Evolutionary conservation across 208 protist genomes (phyloP).

Genomic region (Wallacemonas sp.): DNA sequence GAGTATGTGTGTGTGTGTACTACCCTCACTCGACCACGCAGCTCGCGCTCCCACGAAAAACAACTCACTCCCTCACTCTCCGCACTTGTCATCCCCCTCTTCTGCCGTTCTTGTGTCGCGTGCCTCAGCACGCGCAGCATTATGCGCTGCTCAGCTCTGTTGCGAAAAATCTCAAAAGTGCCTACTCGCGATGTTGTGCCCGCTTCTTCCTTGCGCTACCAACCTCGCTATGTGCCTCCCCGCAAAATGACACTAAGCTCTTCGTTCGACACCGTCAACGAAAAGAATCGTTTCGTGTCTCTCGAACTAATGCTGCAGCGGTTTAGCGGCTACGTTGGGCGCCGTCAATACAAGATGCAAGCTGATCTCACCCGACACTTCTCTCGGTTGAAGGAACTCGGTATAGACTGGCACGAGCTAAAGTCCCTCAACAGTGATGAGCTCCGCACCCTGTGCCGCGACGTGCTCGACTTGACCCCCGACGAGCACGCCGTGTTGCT

Average conservation of each 20-base stretch:
- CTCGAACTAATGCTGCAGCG: slow-evolving; percentile 68
- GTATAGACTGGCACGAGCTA: slow-evolving; percentile 88
- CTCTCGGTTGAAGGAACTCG: slow-evolving; percentile 50
- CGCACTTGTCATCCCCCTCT: too few species aligned
- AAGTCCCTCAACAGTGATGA: slow-evolving; percentile 67
- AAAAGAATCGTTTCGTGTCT: slow-evolving; percentile 80
- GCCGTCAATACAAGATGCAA: slow-evolving; percentile 86
- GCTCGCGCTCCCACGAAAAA: too few species aligned
- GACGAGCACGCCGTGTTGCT: slow-evolving; percentile 64
- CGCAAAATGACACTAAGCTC: slow-evolving; percentile 63
- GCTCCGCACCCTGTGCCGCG: slow-evolving; percentile 49
- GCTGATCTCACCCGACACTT: slow-evolving; percentile 41
- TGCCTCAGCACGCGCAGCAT: not conserved
- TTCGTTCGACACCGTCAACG: slow-evolving; percentile 64
- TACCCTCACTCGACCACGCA: too few species aligned
- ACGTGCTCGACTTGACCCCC: slow-evolving; percentile 40
- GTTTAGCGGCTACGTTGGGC: slow-evolving; percentile 74
- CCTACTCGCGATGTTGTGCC: slow-evolving; percentile 46
- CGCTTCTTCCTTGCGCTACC: slow-evolving; percentile 41
- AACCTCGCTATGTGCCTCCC: slow-evolving; percentile 55
- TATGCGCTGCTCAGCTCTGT: not conserved
- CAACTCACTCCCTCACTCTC: too few species aligned
- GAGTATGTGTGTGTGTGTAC: too few species aligned
- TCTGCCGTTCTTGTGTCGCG: too few species aligned
- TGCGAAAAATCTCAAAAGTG: slow-evolving; percentile 41